Base-by-base conservation (phyloP, 306 rosid genomes). In the Quillaja saponaria region DNA sequence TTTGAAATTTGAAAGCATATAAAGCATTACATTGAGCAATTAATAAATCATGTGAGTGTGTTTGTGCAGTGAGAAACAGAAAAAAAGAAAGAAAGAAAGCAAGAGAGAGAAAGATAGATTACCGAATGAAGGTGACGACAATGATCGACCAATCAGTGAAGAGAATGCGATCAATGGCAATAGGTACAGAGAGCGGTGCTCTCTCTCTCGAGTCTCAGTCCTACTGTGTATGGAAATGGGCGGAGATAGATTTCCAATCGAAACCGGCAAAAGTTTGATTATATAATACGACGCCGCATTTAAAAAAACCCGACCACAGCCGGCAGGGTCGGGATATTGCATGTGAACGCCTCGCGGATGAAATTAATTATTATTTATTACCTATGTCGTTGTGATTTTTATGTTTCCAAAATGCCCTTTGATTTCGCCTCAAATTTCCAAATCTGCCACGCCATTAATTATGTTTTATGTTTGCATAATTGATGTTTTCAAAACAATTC, bases 291-390 rank as follows among this genome's bases (percentile, higher is more conserved):
- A 61, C 77, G 71, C 49, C 73, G 71, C 59, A 54, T 57, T 42
- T 10, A 25, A 21, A 35, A 21, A 35, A 13, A 61, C 33, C 69
- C 62, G 71, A 62, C 75, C 69, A 55, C 47, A 72, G 94, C 88
- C 97, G 95, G 97, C 94, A 79, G 54, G 69, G 45, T 65, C 57
- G 82, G 49, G 68, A 63, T 73, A 62, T 48, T 65, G 76, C 84
- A 62, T 69, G 83, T 60, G 86, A 82, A 66, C 62, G 77, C 64
- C 55, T 61, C 64, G 40, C 76, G 63, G 64, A 58, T 69, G 80
- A 64, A 46, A 78, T 74, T 73, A 34, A 79, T 49, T n/a, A n/a
- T n/a, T n/a, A n/a, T n/a, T n/a, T n/a, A n/a, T n/a, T n/a, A n/a
- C n/a, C n/a, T n/a, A 45, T 49, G 20, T 34, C 20, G 47, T 61